These are phyloP conservation scores for Pichia occidentalis DNA, from an alignment of 805 yeast genomes.

Conservation along the genomic window DNA sequence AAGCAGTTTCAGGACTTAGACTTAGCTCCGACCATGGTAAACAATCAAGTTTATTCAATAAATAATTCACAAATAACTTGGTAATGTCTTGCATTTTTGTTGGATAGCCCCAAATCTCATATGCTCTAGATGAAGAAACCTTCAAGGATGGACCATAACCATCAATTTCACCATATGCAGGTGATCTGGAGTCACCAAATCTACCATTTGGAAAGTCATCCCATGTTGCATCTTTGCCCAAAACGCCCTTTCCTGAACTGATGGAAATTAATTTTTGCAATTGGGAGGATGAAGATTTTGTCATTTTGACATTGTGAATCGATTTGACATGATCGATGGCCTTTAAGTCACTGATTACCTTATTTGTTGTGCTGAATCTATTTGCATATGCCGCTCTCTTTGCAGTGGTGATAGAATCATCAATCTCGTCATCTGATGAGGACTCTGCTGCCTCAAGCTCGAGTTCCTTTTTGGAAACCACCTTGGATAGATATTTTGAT, in stretches of 20 bases:
- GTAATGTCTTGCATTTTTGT: constrained; percentile 52
- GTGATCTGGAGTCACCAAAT: constrained; percentile 90
- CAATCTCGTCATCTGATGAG: constrained; percentile 29
- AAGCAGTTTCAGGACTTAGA: constrained; percentile 80
- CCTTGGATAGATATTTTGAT: constrained; percentile 46
- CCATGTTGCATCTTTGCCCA: constrained; percentile 92
- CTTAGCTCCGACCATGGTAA: constrained; percentile 92
- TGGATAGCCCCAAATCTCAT: constrained; percentile 78
- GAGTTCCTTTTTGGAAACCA: constrained; percentile 34
- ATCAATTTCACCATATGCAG: constrained; percentile 96
- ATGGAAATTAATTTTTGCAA: constrained; percentile 64
- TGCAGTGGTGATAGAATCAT: constrained; percentile 25
- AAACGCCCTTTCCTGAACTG: constrained; percentile 73
- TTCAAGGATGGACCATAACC: constrained; percentile 94
- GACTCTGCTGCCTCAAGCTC: constrained; percentile 36
- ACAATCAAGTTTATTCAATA: constrained; percentile 66
- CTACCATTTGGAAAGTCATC: constrained; percentile 96
- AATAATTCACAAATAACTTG: constrained; percentile 60
- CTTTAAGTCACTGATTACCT: constrained; percentile 24
- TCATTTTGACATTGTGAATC: constrained; percentile 11
- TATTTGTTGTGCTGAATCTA: constrained; percentile 27
- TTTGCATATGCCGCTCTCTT: constrained; percentile 33
- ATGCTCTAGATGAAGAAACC: constrained; percentile 59
- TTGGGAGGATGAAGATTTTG: constrained; percentile 26
- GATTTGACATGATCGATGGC: constrained; percentile 13